phyloP scores from a whole-genome alignment of 305 asterid species.

The Fraxinus xanthoxyloides region DNA sequence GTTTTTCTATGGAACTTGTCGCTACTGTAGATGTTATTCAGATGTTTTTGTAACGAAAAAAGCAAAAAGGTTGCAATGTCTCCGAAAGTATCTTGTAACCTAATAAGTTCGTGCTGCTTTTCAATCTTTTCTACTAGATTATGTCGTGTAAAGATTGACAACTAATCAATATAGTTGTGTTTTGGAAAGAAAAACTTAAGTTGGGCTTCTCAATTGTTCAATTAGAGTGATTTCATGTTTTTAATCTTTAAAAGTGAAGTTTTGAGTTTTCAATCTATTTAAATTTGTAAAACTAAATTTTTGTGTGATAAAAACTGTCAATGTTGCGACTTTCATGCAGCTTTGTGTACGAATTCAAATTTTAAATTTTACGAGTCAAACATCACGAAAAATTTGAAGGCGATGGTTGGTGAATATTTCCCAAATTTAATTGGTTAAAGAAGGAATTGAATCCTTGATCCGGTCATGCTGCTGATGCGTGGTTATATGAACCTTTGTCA shows the following conservation, averaged over 20 bases:
- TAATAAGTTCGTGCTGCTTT: not conserved
- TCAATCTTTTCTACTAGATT: not conserved
- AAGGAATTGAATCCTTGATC: not conserved
- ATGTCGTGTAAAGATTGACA: not conserved
- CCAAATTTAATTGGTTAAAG: not conserved
- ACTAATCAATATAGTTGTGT: too few relatives aligned
- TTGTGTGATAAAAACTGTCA: not conserved
- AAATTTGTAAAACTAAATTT: too few relatives aligned
- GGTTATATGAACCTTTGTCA: not conserved
- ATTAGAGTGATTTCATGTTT: not conserved
- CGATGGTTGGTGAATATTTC: not conserved
- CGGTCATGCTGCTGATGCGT: too few relatives aligned
- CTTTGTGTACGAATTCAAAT: not conserved
- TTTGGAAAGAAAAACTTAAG: too few relatives aligned
- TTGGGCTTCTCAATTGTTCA: not conserved
- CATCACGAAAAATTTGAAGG: not conserved
- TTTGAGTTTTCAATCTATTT: not conserved
- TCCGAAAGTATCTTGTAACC: not conserved
- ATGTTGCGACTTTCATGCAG: not conserved
- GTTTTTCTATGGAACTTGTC: not conserved
- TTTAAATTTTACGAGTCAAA: not conserved
- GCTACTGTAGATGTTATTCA: not conserved
- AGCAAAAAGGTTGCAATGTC: not conserved
- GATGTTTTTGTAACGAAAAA: not conserved
- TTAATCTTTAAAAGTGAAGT: not conserved